Conservation (phyloP, 2,329 filamentous ascomycete genomes). For the Fusarium marasasianum region DNA sequence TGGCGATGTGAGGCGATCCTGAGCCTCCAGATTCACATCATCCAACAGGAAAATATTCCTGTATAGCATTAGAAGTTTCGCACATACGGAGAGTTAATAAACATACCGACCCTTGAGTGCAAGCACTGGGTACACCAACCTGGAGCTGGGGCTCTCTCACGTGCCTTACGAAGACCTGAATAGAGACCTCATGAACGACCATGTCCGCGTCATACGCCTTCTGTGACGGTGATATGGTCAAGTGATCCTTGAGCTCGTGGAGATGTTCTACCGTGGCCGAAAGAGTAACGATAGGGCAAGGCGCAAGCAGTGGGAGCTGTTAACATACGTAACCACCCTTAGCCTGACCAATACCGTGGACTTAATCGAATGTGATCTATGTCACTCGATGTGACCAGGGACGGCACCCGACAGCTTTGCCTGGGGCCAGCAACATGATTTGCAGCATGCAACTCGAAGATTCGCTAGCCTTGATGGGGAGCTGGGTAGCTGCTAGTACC, state of each 20-base stretch:
- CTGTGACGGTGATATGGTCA: constrained; percentile 69
- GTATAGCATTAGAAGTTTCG: background rate
- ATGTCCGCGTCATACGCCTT: constrained; percentile 73
- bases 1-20: constrained; percentile 76
- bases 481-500: constrained; percentile 3
- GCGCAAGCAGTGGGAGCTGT: constrained; percentile 76
- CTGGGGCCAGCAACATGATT: constrained; percentile 76
- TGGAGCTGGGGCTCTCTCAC: constrained; percentile 53
- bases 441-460: constrained; percentile 68
- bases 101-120: constrained; percentile 66
- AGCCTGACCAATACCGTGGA: constrained; percentile 81
- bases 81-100: background rate
- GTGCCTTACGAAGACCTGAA: constrained; percentile 75
- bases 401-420: constrained; percentile 64
- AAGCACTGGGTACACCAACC: constrained; percentile 72
- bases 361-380: constrained; percentile 84
- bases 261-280: constrained; percentile 85
- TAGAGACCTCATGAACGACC: constrained; percentile 74
- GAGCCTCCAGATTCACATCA: constrained; percentile 74
- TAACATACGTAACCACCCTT: constrained; percentile 84
- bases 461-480: background rate
- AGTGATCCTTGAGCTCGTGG: constrained; percentile 74
- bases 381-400: constrained; percentile 74
- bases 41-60: constrained; percentile 69
- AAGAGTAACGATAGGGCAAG: constrained; percentile 81